These are phyloP conservation scores for Diplocarpon rosae DNA, from an alignment of 2,329 filamentous ascomycete species.

Conservation along the genomic window DNA sequence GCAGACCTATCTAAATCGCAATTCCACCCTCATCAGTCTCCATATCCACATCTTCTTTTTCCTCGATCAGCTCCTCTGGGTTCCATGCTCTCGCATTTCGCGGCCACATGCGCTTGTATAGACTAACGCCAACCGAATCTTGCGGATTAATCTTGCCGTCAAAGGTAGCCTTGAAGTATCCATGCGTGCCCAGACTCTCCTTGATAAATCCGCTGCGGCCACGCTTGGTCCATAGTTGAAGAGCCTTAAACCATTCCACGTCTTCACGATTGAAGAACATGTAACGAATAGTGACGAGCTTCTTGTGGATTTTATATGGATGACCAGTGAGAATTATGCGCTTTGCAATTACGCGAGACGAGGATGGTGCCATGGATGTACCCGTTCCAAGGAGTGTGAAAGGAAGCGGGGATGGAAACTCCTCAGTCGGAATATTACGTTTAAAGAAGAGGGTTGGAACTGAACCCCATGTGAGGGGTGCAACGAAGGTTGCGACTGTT, in stretches of 20 bases:
- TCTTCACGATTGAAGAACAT: constrained; percentile 99
- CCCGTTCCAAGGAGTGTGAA: constrained; percentile 76
- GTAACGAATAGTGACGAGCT: constrained; percentile 90
- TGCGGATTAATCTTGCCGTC: constrained; percentile 93
- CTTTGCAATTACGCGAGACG: constrained; percentile 77
- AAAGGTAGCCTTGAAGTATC: constrained; percentile 99
- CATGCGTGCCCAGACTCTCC: constrained; percentile 88
- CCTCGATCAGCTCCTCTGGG: constrained; percentile 12
- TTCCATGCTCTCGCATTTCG: constrained; percentile 42
- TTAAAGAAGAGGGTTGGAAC: constrained; percentile 87
- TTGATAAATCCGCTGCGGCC: constrained; percentile 87
- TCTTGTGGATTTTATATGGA: constrained; percentile 98
- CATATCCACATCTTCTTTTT: constrained; percentile 13
- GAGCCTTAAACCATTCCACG: constrained; percentile 92
- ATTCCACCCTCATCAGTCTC: constrained; percentile 8
- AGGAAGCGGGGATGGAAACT: constrained; percentile 34
- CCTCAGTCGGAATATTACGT: constrained; percentile 36
- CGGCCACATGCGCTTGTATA: constrained; percentile 81
- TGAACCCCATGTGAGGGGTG: constrained; percentile 83
- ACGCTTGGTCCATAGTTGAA: constrained; percentile 87
- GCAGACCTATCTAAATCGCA: background rate
- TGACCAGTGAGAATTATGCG: constrained; percentile 89
- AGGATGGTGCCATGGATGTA: constrained; percentile 70
- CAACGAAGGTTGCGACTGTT: constrained; percentile 80
- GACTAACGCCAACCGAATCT: constrained; percentile 81